A percentile compares a stretch with the other conserved stretches of the same genome.
Evolutionary conservation across 768 basidiomycete genomes (phyloP).

Genomic region (Agrocybe chaxingu): DNA sequence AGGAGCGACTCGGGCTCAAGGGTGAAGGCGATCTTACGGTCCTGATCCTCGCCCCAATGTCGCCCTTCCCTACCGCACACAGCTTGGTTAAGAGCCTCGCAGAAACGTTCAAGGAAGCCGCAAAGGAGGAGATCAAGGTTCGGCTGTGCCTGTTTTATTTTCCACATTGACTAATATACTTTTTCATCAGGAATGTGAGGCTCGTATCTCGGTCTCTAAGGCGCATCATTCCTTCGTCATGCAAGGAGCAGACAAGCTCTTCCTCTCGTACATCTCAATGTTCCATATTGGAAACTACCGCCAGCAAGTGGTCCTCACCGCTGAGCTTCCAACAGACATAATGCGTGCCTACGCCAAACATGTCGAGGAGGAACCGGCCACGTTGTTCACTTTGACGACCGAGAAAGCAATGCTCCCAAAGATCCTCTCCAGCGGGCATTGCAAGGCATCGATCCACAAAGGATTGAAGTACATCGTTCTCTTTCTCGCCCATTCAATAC

Average conservation of each 20-base stretch:
- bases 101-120: constrained; percentile 27
- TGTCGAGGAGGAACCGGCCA: too few relatives aligned
- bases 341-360: neutral
- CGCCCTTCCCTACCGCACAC: constrained; percentile 31
- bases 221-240: constrained; percentile 32
- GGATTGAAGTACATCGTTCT: too few relatives aligned
- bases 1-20: constrained; percentile 31
- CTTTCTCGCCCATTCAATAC: too few relatives aligned
- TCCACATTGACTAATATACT: neutral
- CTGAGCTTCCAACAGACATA: constrained; percentile 18
- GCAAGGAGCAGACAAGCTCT: constrained; percentile 30
- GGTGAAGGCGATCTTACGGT: constrained; percentile 28
- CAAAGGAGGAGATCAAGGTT: constrained; percentile 33
- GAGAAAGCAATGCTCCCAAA: too few relatives aligned
- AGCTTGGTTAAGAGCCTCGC: constrained; percentile 28
- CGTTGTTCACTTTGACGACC: too few relatives aligned
- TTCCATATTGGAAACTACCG: constrained; percentile 35
- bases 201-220: constrained; percentile 28
- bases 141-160: neutral
- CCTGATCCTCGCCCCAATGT: constrained; percentile 37
- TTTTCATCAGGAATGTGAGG: constrained; percentile 15
- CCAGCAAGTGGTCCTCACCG: constrained; percentile 34
- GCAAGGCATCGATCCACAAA: too few relatives aligned
- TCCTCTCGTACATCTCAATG: constrained; percentile 29
- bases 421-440: too few relatives aligned